Evolutionary conservation across 2,329 filamentous ascomycete genomes (phyloP).

Genomic region (Neonectria ditissima): DNA sequence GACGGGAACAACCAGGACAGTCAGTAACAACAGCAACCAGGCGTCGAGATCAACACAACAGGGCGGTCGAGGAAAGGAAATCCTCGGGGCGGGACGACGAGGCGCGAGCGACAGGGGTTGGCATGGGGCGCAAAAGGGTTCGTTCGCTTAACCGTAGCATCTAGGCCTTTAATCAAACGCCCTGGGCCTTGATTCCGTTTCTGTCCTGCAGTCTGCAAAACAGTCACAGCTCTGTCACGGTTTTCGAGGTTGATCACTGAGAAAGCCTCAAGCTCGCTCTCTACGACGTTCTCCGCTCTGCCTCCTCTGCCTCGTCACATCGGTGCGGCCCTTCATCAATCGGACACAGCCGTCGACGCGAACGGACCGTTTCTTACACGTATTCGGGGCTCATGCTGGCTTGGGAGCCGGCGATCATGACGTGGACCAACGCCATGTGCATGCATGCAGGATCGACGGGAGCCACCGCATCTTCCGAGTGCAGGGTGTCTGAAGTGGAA

Average conservation of each 20-base stretch:
- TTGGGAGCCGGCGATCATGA: conserved; percentile 12
- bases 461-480: conserved; percentile 3
- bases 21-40: neutral
- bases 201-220: conserved; percentile 11
- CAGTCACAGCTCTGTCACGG: neutral
- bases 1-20: conserved; percentile 6
- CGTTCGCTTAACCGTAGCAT: conserved; percentile 20
- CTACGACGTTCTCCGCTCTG: neutral
- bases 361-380: neutral
- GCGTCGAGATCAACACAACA: neutral
- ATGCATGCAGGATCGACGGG: conserved; percentile 18
- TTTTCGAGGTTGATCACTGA: no score
- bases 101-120: conserved; percentile 13
- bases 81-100: conserved; percentile 10
- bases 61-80: conserved; percentile 5
- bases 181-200: neutral
- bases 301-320: neutral
- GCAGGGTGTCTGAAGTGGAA: no score
- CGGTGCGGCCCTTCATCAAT: conserved; percentile 12
- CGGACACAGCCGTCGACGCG: neutral
- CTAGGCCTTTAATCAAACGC: conserved; percentile 26
- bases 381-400: conserved; percentile 1
- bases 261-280: no score
- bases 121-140: conserved; percentile 17
- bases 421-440: conserved; percentile 19